Percentiles rank a stretch among this genome's conserved stretches.
These are phyloP conservation scores for Streptanthus diversifolius DNA, from an alignment of 345 rosid species.

Conservation along the genomic window DNA sequence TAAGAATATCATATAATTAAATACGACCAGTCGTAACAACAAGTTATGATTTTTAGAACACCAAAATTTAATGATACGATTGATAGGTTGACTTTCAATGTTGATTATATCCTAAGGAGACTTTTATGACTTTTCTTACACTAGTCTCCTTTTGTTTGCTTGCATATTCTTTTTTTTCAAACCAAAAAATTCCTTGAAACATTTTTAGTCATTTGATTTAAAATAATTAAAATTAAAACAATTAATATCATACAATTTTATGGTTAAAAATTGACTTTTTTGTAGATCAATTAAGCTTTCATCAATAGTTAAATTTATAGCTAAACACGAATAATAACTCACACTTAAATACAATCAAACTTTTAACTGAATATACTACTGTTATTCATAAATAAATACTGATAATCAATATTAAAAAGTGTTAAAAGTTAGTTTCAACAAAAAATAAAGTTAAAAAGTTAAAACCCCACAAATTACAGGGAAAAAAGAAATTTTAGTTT, in stretches of 20 bases:
- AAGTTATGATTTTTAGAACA: conserved; percentile 8
- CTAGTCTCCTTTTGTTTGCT: not conserved
- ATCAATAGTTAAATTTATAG: not conserved
- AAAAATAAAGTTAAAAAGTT: not conserved
- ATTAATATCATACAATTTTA: not conserved
- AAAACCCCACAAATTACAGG: not conserved
- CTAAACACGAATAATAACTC: not conserved
- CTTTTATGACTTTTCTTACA: conserved; percentile 25
- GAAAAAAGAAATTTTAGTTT: not conserved
- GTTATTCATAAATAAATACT: not conserved
- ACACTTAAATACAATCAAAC: not conserved
- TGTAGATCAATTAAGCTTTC: not conserved
- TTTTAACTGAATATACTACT: not conserved
- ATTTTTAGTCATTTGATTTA: not conserved
- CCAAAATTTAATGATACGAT: not conserved
- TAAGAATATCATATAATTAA: too few relatives aligned
- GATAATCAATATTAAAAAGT: not conserved
- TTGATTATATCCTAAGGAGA: conserved; percentile 7
- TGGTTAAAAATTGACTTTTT: not conserved
- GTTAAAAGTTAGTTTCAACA: not conserved
- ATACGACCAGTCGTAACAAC: not conserved
- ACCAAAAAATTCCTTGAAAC: not conserved
- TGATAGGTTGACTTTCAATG: conserved; percentile 3
- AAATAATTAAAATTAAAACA: not conserved
- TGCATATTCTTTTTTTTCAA: not conserved